Evolutionary conservation across 148 eudicot species (phyloP).

Genomic region (Drosera capensis): DNA sequence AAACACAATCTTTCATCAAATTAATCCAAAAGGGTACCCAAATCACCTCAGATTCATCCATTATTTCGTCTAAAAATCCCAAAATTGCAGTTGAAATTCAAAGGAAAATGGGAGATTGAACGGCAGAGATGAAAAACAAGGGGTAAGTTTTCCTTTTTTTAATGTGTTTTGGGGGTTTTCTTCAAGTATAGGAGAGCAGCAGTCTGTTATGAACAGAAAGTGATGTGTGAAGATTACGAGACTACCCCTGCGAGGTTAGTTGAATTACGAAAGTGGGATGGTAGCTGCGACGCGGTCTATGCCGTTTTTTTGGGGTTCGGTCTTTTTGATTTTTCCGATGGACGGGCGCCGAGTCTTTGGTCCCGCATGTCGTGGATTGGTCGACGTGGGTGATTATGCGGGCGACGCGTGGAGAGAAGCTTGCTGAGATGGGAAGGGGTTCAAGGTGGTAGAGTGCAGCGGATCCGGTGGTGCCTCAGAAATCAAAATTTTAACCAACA

Average conservation of each 20-base stretch:
- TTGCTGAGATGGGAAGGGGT: too few relatives aligned
- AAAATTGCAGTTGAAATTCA: slow-evolving; percentile 2
- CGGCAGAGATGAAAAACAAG: not conserved
- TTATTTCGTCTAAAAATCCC: not conserved
- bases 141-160: slow-evolving; percentile 9
- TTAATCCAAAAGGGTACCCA: not conserved
- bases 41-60: slow-evolving; percentile 1
- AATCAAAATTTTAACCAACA: too few relatives aligned
- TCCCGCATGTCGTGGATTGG: too few relatives aligned
- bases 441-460: too few relatives aligned
- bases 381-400: too few relatives aligned
- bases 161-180: too few relatives aligned
- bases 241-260: slow-evolving; percentile 6
- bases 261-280: slow-evolving; percentile 11
- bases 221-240: slow-evolving; percentile 9
- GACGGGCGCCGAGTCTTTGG: too few relatives aligned
- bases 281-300: not conserved
- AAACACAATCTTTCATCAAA: not conserved
- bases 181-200: slow-evolving; percentile 22
- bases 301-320: not conserved
- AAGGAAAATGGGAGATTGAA: not conserved
- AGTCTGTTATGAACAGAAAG: slow-evolving; percentile 74
- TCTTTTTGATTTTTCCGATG: too few relatives aligned
- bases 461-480: too few relatives aligned
- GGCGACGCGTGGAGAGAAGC: too few relatives aligned